A percentile compares a stretch with the other conserved stretches of the same genome.
Evolutionary conservation across 768 basidiomycete genomes (phyloP).

Genomic region (Saitozyma sp.): DNA sequence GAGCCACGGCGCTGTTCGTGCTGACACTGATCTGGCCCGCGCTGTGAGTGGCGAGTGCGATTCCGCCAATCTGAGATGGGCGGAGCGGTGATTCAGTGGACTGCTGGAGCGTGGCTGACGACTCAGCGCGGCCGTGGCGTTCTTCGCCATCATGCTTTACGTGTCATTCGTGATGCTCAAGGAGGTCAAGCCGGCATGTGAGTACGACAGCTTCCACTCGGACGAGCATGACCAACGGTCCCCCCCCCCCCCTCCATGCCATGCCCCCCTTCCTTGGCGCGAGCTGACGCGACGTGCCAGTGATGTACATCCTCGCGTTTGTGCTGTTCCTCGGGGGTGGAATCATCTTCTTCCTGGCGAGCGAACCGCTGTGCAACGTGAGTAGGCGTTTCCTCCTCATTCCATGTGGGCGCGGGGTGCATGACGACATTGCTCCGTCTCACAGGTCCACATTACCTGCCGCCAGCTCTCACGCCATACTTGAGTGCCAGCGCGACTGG

Average conservation of each 20-base stretch:
- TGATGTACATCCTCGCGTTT: slow-evolving; percentile 73
- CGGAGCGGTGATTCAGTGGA: not conserved
- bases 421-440: not conserved
- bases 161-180: slow-evolving; percentile 74
- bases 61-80: not conserved
- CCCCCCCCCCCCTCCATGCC: too few relatives aligned
- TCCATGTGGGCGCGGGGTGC: not conserved
- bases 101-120: not conserved
- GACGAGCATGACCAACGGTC: too few relatives aligned
- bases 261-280: not conserved
- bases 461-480: too few relatives aligned
- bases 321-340: slow-evolving; percentile 76
- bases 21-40: slow-evolving; percentile 78
- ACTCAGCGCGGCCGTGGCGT: slow-evolving; percentile 65
- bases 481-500: not conserved
- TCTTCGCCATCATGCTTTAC: slow-evolving; percentile 73
- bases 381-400: slow-evolving; percentile 30
- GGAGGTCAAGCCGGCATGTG: slow-evolving; percentile 73
- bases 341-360: slow-evolving; percentile 78
- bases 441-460: not conserved
- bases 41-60: slow-evolving; percentile 63
- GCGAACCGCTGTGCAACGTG: slow-evolving; percentile 70
- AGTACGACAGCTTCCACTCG: too few relatives aligned
- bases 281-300: slow-evolving; percentile 28
- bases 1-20: slow-evolving; percentile 75